A percentile compares a stretch with the other conserved stretches of the same genome.
Conservation (phyloP, 2,329 filamentous ascomycete species). For the Nigrospora osmanthi region DNA sequence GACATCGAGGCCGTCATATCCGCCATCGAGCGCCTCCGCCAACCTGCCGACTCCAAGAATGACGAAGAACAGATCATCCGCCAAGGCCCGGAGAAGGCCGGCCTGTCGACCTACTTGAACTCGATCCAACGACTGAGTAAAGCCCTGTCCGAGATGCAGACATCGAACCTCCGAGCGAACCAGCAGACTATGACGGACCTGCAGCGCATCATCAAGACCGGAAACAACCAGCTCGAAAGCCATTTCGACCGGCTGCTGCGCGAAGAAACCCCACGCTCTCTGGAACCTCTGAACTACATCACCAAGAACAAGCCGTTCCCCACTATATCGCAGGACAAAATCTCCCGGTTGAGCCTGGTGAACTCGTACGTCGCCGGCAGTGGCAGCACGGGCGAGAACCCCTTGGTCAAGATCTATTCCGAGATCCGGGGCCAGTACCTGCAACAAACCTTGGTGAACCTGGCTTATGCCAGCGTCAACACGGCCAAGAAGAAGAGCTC, state of each 20-base stretch:
- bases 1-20: conserved; percentile 80
- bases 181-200: conserved; percentile 82
- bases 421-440: conserved; percentile 84
- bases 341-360: conserved; percentile 70
- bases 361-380: conserved; percentile 67
- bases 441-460: conserved; percentile 71
- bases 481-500: conserved; percentile 73
- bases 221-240: conserved; percentile 75
- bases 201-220: conserved; percentile 66
- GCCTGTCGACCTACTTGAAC: conserved; percentile 75
- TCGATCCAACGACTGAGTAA: conserved; percentile 85
- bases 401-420: conserved; percentile 75
- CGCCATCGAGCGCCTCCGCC: conserved; percentile 80
- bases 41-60: conserved; percentile 87
- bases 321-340: conserved; percentile 65
- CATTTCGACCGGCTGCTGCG: conserved; percentile 72
- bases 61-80: conserved; percentile 89
- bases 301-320: conserved; percentile 87
- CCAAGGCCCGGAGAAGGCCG: conserved; percentile 74
- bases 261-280: conserved; percentile 66
- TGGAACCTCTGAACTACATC: conserved; percentile 88
- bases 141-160: conserved; percentile 75
- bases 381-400: conserved; percentile 48
- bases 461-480: conserved; percentile 80
- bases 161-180: conserved; percentile 87